Conservation (phyloP, 345 rosid species). For the Reutealis trisperma region DNA sequence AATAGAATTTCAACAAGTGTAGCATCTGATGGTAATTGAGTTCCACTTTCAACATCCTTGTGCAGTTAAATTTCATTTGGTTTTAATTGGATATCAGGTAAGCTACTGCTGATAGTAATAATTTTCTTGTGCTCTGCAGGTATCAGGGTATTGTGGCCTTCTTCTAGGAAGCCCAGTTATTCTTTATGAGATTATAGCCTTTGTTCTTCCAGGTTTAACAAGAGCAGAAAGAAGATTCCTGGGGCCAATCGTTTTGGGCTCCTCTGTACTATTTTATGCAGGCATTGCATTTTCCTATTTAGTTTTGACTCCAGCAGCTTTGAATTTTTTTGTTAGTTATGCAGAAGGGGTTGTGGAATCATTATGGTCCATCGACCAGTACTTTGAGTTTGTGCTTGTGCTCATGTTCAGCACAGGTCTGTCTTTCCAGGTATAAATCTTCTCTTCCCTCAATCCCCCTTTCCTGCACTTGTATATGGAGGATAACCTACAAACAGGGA, state of each 20-base stretch:
- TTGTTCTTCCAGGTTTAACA: constrained; percentile 95
- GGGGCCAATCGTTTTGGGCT: constrained; percentile 90
- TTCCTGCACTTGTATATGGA: neutral
- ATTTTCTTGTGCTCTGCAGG: constrained; percentile 48
- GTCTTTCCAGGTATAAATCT: constrained; percentile 85
- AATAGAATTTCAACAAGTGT: neutral
- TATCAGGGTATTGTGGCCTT: constrained; percentile 95
- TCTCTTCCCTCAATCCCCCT: constrained; percentile 1
- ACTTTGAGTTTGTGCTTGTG: constrained; percentile 93
- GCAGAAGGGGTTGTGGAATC: constrained; percentile 99
- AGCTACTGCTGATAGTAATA: neutral
- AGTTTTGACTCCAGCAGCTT: constrained; percentile 91
- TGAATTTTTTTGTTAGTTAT: constrained; percentile 88
- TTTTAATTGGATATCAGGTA: constrained; percentile 5
- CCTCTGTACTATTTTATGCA: constrained; percentile 87
- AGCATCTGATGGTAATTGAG: neutral
- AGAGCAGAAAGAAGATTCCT: constrained; percentile 85
- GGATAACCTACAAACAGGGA: neutral
- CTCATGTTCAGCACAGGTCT: constrained; percentile 99
- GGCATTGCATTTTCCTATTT: constrained; percentile 83
- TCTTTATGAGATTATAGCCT: constrained; percentile 90
- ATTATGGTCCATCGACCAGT: constrained; percentile 97
- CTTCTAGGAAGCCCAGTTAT: constrained; percentile 91
- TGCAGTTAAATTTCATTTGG: neutral
- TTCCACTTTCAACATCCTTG: neutral